Evolutionary conservation across 495 filamentous ascomycete species (phyloP), one percentile per base, ranked within the genome.

Genomic region (Penicillium taxi): DNA sequence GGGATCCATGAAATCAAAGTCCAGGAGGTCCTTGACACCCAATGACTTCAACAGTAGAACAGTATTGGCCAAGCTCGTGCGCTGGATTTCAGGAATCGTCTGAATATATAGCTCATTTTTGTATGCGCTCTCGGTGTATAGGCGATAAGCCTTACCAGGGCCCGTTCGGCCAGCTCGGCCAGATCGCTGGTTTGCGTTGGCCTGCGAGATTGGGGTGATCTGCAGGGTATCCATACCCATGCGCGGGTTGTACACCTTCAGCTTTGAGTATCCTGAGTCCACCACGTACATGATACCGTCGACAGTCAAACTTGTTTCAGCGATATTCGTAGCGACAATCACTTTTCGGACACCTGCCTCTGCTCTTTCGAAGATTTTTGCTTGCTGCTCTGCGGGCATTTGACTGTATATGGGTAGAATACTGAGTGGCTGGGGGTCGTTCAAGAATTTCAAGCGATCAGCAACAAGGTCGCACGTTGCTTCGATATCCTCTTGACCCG

Each of bases 191-290:
- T 81, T 84, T 18, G 87, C 84, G 56, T 96, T 99, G 44, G 93
- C 93, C 53, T 96, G 93, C 2, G 88, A 95, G 21, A 99, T 94
- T 4, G 93, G 93, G 3, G 93, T 99, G 41, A 99, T 96, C 51
- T 96, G 91, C 9, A 99, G 74, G 1, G 90, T 94, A 47, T 99
- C 91, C 93, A 99, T 99, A 37, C 93, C 89, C 91, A 99, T 96
- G 18, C 84, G 77, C 4, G 93, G 88, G 50, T 99, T 96, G 66
- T 96, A 99, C 9, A 96, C 93, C 53, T 99, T 99, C 38, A 99
- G 70, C 61, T 99, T 99, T 0, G 87, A 94, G 59, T 84, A 99
- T 1, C 93, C 93, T 5, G 84, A 79, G 55, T 99, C 93, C 22
- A 99, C 89, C 35, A 99, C 93, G 50, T 90, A 99, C 89, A 96